Evolutionary conservation across 257 asterid genomes (phyloP).

Genomic region (Echium plantagineum): DNA sequence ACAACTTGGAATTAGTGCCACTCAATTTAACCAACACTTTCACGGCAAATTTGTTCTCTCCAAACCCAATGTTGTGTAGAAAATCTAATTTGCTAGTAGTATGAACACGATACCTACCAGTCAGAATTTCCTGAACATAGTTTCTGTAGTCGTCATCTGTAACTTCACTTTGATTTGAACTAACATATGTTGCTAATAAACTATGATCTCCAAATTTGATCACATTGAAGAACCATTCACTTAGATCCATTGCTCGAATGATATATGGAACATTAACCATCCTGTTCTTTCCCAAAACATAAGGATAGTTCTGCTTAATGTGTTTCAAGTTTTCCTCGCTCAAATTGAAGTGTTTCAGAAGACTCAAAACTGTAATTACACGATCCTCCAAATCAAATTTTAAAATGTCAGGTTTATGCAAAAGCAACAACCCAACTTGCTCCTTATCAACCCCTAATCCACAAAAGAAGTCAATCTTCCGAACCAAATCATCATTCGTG

Average conservation of each 20-base stretch:
- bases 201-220: conserved; percentile 34
- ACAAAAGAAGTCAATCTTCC: conserved; percentile 41
- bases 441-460: conserved; percentile 30
- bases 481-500: conserved; percentile 31
- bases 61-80: conserved; percentile 49
- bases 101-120: conserved; percentile 23
- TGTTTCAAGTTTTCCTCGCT: conserved; percentile 17
- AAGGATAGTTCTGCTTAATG: conserved; percentile 34
- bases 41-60: conserved; percentile 43
- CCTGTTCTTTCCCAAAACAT: conserved; percentile 56
- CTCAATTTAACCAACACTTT: conserved; percentile 27
- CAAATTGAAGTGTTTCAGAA: conserved; percentile 39
- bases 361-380: conserved; percentile 34
- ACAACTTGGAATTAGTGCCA: conserved; percentile 29
- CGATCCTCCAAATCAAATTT: conserved; percentile 27
- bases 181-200: conserved; percentile 25
- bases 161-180: conserved; percentile 17
- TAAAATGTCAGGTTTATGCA: conserved; percentile 37
- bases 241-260: conserved; percentile 47
- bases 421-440: conserved; percentile 39
- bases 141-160: conserved; percentile 29
- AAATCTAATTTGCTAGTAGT: conserved; percentile 29
- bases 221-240: conserved; percentile 50
- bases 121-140: conserved; percentile 19
- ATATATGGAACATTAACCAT: conserved; percentile 39